Percentiles rank a stretch among this genome's conserved stretches.
Conservation (phyloP, 1,284 basidiomycete genomes). For the Trichosporon sp. region DNA sequence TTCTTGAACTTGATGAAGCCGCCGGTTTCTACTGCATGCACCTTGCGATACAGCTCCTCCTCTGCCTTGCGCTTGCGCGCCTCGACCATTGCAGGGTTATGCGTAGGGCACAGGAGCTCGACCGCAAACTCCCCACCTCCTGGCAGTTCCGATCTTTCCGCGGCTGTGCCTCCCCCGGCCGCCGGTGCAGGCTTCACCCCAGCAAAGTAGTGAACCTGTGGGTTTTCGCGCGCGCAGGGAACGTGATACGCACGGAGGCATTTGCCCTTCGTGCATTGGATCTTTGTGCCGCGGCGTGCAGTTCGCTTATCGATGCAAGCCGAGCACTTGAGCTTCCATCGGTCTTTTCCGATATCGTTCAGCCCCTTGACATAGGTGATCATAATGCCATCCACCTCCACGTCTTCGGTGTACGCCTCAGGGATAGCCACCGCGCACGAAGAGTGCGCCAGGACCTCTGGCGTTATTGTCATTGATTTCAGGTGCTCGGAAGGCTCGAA, state of each 20-base stretch:
- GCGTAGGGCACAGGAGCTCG: slow-evolving; percentile 69
- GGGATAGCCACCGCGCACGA: slow-evolving; percentile 72
- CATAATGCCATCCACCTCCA: slow-evolving; percentile 42
- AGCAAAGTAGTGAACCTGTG: slow-evolving; percentile 24
- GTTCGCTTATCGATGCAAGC: slow-evolving; percentile 65
- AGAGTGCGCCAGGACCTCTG: slow-evolving; percentile 53
- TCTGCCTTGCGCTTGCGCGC: slow-evolving; percentile 11
- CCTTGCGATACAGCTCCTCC: slow-evolving; percentile 56
- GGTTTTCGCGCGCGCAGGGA: slow-evolving; percentile 63
- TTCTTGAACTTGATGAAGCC: slow-evolving; percentile 73
- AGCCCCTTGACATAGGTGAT: slow-evolving; percentile 63
- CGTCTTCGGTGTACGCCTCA: slow-evolving; percentile 76
- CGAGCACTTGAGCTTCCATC: slow-evolving; percentile 91
- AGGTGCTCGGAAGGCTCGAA: slow-evolving; percentile 24
- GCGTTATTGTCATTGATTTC: slow-evolving; percentile 9
- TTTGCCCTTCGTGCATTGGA: slow-evolving; percentile 87
- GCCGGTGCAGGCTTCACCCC: slow-evolving; percentile 12
- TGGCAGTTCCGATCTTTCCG: neutral
- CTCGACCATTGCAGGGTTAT: slow-evolving; percentile 66
- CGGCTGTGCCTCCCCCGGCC: neutral
- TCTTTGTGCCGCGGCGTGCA: slow-evolving; percentile 77
- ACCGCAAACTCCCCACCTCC: slow-evolving; percentile 62
- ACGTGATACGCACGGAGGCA: slow-evolving; percentile 92
- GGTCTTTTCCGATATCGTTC: slow-evolving; percentile 75
- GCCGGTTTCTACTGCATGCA: slow-evolving; percentile 64